Base-by-base conservation (phyloP, 805 yeast species). In the Kuraishia ogatae region DNA sequence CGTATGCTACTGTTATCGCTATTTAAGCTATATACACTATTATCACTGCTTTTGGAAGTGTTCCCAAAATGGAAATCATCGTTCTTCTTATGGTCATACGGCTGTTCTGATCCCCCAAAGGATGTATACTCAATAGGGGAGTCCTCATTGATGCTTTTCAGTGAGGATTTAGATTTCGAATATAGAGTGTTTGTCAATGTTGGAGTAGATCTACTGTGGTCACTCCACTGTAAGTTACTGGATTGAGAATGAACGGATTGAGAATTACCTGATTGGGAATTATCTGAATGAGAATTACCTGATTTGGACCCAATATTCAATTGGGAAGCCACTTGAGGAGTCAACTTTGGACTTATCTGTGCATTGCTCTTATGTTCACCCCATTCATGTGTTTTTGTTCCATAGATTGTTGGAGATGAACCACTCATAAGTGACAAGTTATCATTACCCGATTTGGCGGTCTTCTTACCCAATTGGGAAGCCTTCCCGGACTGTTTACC, bases 351-450 rank as follows among this genome's bases (percentile, higher is more conserved):
- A 15, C 43, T 35, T 13, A 7, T 3, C 43, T 35, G 43, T 8
- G 43, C 6, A 35, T 3, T 35, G 43, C 43, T 35, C 13, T 35
- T 35, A 5, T 7, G 29, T 22, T 35, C n/a, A 19, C 55, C 55
- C 55, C 55, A 53, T 20, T 49, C 52, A 23, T 53, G 55, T 17
- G 52, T 53, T 26, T 49, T 53, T 4, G 55, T 53, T 5, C 52
- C 55, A 24, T 28, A 53, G 10, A 53, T 53, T 2, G 55, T 49
- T 10, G 55, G 55, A 26, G 50, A 46, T 8, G 54, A 15, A 11
- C 46, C 43, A 8, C 22, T 11, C 19, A 20, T 35, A 11, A 35
- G 43, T 3, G 43, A 3, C 43, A 35, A 35, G 7, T 13, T 10
- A 11, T 35, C 43, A 3, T 10, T 15, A 13, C 43, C 43, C 43